These are phyloP conservation scores for Luvunga scandens DNA, from an alignment of 345 rosid species.

Conservation along the genomic window DNA sequence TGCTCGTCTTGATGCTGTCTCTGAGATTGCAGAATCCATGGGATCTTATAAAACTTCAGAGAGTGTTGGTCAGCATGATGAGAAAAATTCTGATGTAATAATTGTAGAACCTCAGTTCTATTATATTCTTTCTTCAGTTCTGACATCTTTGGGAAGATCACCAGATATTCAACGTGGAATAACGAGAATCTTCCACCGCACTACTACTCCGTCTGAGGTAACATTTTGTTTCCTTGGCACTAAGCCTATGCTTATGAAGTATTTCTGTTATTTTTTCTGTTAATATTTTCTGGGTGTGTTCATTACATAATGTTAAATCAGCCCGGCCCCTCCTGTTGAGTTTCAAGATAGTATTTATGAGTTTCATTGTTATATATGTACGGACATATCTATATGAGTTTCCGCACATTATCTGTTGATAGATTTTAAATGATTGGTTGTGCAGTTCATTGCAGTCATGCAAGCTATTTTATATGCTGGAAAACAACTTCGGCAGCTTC, in stretches of 20 bases:
- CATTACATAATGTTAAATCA: background rate
- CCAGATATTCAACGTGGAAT: slow-evolving; percentile 96
- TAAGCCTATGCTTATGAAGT: background rate
- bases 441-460: slow-evolving; percentile 87
- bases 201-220: slow-evolving; percentile 91
- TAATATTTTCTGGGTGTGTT: background rate
- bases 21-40: slow-evolving; percentile 86
- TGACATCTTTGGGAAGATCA: slow-evolving; percentile 70
- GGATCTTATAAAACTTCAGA: slow-evolving; percentile 52
- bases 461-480: slow-evolving; percentile 74
- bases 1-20: slow-evolving; percentile 98
- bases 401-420: slow-evolving; percentile 18
- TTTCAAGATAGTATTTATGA: background rate
- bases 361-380: background rate
- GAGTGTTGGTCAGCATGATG: slow-evolving; percentile 29
- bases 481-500: slow-evolving; percentile 67
- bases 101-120: slow-evolving; percentile 43
- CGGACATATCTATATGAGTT: background rate
- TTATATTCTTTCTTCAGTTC: slow-evolving; percentile 59
- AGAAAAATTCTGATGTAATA: slow-evolving; percentile 39
- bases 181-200: slow-evolving; percentile 88
- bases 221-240: slow-evolving; percentile 12
- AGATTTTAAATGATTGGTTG: slow-evolving; percentile 33
- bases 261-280: background rate
- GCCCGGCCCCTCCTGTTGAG: background rate